Evolutionary conservation across 345 rosid genomes (phyloP), one percentile per base, ranked within the genome.

Genomic region (Hibiscus syriacus): DNA sequence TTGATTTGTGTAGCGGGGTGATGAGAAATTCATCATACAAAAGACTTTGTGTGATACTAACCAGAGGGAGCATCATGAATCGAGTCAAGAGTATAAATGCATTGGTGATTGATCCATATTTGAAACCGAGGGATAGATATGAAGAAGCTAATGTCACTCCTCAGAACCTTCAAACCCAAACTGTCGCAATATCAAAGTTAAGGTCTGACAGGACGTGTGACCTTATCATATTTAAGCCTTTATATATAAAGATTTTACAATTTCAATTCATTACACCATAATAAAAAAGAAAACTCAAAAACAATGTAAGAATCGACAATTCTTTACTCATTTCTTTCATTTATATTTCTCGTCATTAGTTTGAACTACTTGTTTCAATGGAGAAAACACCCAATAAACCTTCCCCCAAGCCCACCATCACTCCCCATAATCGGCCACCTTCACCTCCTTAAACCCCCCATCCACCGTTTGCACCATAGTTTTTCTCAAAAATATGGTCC

Each of bases 401-500:
- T 57, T 10, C 72, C 72, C 12, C 72, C 72, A 26, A 17, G 19
- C 43, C 72, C 72, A 17, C 72, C 72, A 0, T 43, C 64, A 2
- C 55, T 56, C 32, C 72, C 72, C 39, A 43, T 68, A 2, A 17
- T 68, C 8, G 72, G 72, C 45, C 64, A 56, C 43, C 72, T 68
- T 60, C 64, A 41, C 29, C 71, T 68, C 53, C 52, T 68, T 1
- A 68, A 55, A 10, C 53, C 53, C 5, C 71, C 63, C 25, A 34
- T 39, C 53, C 71, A 55, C 25, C 71, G 68, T 0, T 30, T 45
- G 53, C 53, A 77, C 50, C 55, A 56, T 22, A 9, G 17, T 20
- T 67, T 82, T 27, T 77, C 88, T 12, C 50, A 72, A 25, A 83
- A 76, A 56, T 77, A 77, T 27, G 84, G 85, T 52, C 84, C 73